A percentile compares a stretch with the other conserved stretches of the same genome.
phyloP scores from a whole-genome alignment of 495 filamentous ascomycete species.

The Annulohypoxylon maeteangense region DNA sequence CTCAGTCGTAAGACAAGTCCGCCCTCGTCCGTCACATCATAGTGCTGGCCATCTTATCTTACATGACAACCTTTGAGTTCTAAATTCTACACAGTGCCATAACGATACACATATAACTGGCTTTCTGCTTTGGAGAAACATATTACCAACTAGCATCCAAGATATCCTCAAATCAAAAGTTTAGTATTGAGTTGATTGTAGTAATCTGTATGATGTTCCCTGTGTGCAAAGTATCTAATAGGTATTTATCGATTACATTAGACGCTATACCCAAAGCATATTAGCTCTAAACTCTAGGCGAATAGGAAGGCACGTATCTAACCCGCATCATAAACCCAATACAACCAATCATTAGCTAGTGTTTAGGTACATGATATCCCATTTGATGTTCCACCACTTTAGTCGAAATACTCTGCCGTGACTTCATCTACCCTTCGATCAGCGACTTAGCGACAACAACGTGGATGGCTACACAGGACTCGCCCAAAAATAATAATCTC shows the following conservation, averaged over 20 bases:
- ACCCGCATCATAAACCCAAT: not conserved
- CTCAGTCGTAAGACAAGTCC: slow-evolving; percentile 24
- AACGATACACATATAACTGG: not conserved
- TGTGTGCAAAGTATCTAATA: no score
- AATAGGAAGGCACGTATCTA: not conserved
- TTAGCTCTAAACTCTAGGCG: not conserved
- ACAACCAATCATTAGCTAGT: not conserved
- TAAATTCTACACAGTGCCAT: not conserved
- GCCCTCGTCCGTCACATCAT: slow-evolving; percentile 1
- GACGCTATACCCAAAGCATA: not conserved
- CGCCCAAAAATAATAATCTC: not conserved
- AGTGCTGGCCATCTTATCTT: slow-evolving; percentile 9
- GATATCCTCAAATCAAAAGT: not conserved
- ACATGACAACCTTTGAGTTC: not conserved
- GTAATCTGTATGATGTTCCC: no score
- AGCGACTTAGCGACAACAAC: not conserved
- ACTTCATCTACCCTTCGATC: not conserved
- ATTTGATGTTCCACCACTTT: not conserved
- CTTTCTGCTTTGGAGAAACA: not conserved
- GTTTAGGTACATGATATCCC: not conserved
- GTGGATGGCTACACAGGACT: not conserved
- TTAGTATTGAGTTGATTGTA: not conserved
- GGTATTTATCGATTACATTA: not conserved
- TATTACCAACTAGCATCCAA: not conserved
- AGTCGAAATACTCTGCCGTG: not conserved